Evolutionary conservation across 192 early-diverging fungal genomes (phyloP).

Genomic region (Mortierella alpina): DNA sequence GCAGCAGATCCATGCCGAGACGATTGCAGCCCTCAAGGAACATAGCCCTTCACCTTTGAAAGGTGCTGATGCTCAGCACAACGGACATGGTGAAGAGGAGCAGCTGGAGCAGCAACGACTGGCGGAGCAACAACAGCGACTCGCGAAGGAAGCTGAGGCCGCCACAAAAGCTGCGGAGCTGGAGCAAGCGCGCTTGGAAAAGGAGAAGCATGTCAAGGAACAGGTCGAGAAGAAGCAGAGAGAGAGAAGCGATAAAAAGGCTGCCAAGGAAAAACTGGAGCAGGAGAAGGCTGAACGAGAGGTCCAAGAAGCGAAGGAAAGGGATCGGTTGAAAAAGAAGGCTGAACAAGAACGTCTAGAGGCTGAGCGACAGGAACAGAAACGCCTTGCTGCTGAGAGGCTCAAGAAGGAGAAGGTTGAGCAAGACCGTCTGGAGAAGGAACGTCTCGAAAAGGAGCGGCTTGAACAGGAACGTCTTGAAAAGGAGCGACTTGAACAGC

Average conservation of each 20-base stretch:
- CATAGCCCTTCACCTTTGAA: background rate
- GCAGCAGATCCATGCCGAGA: slow-evolving; percentile 37
- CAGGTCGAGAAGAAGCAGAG: background rate
- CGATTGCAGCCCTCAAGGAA: slow-evolving; percentile 7
- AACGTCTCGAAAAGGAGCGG: slow-evolving; percentile 5
- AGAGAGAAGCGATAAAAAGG: background rate
- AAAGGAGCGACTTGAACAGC: background rate
- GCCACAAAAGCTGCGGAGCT: background rate
- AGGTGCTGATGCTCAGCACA: background rate
- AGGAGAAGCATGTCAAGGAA: background rate
- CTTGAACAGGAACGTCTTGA: slow-evolving; percentile 5
- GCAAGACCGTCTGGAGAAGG: slow-evolving; percentile 6
- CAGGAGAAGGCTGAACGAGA: background rate
- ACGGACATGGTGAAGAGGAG: background rate
- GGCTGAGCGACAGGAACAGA: background rate
- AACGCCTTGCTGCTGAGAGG: background rate
- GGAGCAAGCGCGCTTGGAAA: background rate
- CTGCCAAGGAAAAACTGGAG: background rate
- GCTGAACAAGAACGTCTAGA: slow-evolving; percentile 2
- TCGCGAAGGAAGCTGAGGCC: background rate
- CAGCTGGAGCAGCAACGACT: background rate
- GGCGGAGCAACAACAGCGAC: background rate
- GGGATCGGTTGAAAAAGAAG: no score
- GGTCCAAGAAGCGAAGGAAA: background rate
- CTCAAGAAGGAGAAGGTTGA: background rate